Conservation (phyloP, 768 basidiomycete genomes). For the Symmetrospora coprosmae region DNA sequence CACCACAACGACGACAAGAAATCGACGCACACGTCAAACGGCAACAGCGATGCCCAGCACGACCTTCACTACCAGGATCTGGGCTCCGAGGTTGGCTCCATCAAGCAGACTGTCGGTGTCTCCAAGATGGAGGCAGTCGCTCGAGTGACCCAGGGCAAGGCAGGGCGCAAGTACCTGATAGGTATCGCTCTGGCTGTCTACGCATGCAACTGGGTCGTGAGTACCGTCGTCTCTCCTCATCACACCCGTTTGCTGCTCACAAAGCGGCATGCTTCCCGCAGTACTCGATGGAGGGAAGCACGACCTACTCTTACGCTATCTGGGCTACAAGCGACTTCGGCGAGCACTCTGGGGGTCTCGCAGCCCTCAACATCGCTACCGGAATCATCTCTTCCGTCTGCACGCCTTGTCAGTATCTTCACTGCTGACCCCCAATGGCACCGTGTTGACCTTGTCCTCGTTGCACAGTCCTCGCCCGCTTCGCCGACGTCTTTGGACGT, state of each 20-base stretch:
- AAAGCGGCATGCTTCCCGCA: too few relatives aligned
- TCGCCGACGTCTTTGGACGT: slow-evolving; percentile 33
- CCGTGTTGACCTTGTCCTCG: not conserved
- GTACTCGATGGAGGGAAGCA: slow-evolving; percentile 13
- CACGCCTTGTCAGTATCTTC: slow-evolving; percentile 25
- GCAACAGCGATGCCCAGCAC: too few relatives aligned
- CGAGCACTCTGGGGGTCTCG: slow-evolving; percentile 34
- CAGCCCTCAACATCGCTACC: slow-evolving; percentile 34
- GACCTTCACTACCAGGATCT: too few relatives aligned
- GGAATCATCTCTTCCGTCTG: slow-evolving; percentile 32
- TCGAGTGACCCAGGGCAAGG: not conserved
- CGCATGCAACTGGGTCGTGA: not conserved
- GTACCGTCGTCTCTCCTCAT: too few relatives aligned
- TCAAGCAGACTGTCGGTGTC: slow-evolving; percentile 20
- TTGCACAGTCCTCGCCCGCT: slow-evolving; percentile 15
- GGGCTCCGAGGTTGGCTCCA: not conserved
- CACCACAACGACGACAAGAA: too few relatives aligned
- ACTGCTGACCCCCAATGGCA: not conserved
- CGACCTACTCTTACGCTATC: slow-evolving; percentile 21
- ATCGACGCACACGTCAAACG: too few relatives aligned
- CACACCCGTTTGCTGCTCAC: too few relatives aligned
- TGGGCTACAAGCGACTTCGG: slow-evolving; percentile 35
- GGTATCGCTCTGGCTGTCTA: not conserved
- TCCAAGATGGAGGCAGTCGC: slow-evolving; percentile 22
- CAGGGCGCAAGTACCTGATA: slow-evolving; percentile 14